Conservation (phyloP, 148 eudicot species). For the Chenopodium formosanum region DNA sequence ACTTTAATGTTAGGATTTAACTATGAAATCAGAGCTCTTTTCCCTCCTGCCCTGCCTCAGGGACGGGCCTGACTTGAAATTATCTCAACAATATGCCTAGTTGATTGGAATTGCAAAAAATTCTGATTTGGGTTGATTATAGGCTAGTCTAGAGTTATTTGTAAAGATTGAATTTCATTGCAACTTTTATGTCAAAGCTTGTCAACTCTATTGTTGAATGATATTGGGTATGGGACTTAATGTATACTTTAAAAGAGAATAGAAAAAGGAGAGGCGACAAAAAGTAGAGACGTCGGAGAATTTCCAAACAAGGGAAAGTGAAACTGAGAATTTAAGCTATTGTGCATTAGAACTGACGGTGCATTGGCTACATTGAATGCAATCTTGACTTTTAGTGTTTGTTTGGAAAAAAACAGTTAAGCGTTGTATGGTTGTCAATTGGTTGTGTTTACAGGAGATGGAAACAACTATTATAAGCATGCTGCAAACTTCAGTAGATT, state of each 20-base stretch:
- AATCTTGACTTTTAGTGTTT: neutral
- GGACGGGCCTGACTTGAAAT: too few relatives aligned
- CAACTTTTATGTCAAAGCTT: neutral
- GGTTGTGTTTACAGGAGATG: constrained; percentile 17
- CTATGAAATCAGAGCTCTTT: too few relatives aligned
- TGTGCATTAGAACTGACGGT: neutral
- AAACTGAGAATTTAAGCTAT: neutral
- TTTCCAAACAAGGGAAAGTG: neutral
- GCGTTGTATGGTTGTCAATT: constrained; percentile 1
- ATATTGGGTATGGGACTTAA: neutral
- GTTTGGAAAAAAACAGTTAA: neutral
- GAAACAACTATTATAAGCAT: constrained; percentile 26
- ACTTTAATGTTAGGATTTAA: too few relatives aligned
- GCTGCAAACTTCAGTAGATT: constrained; percentile 50
- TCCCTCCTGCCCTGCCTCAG: too few relatives aligned
- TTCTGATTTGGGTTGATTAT: too few relatives aligned
- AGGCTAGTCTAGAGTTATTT: neutral
- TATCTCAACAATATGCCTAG: too few relatives aligned
- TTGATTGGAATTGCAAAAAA: too few relatives aligned
- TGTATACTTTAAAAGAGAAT: neutral
- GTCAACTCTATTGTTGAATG: neutral
- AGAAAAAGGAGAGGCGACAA: neutral
- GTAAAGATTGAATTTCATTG: neutral
- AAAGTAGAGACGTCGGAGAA: neutral
- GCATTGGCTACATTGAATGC: neutral